phyloP scores from a whole-genome alignment of 495 filamentous ascomycete species.

The Xylaria sp. region DNA sequence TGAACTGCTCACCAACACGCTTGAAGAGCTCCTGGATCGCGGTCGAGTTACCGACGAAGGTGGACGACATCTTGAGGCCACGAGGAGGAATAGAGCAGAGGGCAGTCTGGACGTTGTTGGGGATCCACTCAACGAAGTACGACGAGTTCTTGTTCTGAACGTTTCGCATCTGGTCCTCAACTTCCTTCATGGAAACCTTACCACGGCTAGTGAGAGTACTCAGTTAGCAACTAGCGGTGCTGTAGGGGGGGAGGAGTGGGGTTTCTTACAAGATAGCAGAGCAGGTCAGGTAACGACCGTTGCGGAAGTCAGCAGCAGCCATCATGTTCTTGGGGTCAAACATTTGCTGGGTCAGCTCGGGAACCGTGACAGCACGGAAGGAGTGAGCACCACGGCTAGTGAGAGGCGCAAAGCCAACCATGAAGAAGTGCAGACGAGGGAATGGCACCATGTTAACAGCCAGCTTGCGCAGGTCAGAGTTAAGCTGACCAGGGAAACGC shows the following conservation, averaged over 20 bases:
- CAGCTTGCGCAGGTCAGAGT: conserved; percentile 99
- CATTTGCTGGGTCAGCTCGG: conserved; percentile 99
- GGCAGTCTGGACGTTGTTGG: conserved; percentile 99
- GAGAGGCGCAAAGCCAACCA: conserved; percentile 99
- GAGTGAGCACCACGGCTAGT: conserved; percentile 93
- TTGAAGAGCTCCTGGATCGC: conserved; percentile 99
- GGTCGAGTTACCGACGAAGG: conserved; percentile 99
- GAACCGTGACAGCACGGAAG: conserved; percentile 97
- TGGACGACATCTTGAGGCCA: conserved; percentile 98
- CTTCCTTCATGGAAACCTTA: conserved; percentile 99
- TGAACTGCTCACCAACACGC: conserved; percentile 99
- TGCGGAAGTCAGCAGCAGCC: conserved; percentile 99
- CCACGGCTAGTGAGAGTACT: conserved; percentile 71
- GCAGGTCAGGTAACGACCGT: conserved; percentile 99
- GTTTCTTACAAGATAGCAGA: conserved; percentile 86
- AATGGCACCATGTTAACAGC: conserved; percentile 99
- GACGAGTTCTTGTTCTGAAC: conserved; percentile 99
- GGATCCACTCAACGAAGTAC: conserved; percentile 99
- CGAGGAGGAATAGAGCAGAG: conserved; percentile 99
- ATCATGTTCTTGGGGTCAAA: conserved; percentile 99
- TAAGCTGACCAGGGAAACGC: conserved; percentile 99
- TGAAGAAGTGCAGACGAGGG: conserved; percentile 99
- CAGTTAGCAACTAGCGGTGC: conserved; percentile 38
- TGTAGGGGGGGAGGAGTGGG: neutral
- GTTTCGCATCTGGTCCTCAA: conserved; percentile 99